Evolutionary conservation across 2,329 filamentous ascomycete species (phyloP), one percentile per base, ranked within the genome.

Genomic region (Dichotomopilus funicola): DNA sequence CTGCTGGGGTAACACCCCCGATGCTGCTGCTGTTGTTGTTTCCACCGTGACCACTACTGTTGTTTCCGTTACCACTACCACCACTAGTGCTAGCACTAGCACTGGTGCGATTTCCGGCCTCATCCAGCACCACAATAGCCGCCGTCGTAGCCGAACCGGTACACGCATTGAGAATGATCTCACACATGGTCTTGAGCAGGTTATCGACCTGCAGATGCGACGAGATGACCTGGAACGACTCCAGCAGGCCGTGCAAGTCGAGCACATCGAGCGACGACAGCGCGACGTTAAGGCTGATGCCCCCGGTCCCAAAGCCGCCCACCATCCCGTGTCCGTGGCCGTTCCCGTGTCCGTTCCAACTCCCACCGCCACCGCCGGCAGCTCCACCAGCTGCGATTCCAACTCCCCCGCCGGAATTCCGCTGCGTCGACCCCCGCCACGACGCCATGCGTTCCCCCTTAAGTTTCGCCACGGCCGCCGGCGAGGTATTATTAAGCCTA

Each of bases 251-350:
- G 43, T 88, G 85, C 59, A 91, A 70, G 68, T 91, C 88, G 65
- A 92, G 85, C 85, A 92, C 91, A 71, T 92, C 88, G 52, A 92
- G 78, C 34, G 87, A 84, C 42, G 87, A 86, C 57, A 91, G 75
- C 19, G 19, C 19, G 19, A 27, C 19, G 19, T 27, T 27, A 27
- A 27, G 19, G 19, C 19, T 27, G 19, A 27, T 27, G 19, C 19
- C 19, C 19, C 19, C 19, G 19, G 19, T 27, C 19, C 19, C 19
- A 27, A 27, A 27, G 19, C 19, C 19, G 19, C 19, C 19, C 19
- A 27, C 19, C 19, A 27, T 27, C 19, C 19, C 19, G 19, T 27
- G 19, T 3, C 19, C 19, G 19, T 27, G 19, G 2, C 19, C 19
- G 19, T 27, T 27, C 19, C 19, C 19, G 19, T 27, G 19, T 27